phyloP scores from a whole-genome alignment of 495 filamentous ascomycete species.

The Talaromyces nanjingensis region DNA sequence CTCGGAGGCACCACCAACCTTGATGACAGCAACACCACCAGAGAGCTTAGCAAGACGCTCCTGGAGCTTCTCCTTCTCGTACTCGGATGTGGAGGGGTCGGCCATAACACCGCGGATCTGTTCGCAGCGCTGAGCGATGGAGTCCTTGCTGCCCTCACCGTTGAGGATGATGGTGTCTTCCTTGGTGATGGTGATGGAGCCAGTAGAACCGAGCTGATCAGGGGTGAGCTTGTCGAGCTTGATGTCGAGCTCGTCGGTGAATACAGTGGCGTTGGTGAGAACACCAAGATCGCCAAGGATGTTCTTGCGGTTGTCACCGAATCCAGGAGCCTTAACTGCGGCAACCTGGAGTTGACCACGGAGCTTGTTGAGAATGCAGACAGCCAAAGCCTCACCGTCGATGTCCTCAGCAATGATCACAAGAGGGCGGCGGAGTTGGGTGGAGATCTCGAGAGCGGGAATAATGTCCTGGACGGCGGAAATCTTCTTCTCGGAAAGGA shows the following conservation, averaged over 20 bases:
- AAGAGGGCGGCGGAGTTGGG: conserved; percentile 87
- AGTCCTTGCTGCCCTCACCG: conserved; percentile 92
- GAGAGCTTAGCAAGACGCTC: conserved; percentile 99
- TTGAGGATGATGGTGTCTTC: conserved; percentile 99
- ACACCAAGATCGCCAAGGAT: conserved; percentile 94
- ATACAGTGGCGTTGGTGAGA: conserved; percentile 94
- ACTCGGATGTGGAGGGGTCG: conserved; percentile 90
- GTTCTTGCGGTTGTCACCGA: conserved; percentile 99
- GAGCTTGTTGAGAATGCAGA: conserved; percentile 99
- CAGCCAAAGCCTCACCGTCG: conserved; percentile 94
- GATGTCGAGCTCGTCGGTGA: conserved; percentile 95
- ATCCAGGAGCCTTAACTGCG: conserved; percentile 97
- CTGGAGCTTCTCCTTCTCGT: conserved; percentile 99
- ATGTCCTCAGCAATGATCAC: conserved; percentile 99
- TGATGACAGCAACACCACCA: conserved; percentile 98
- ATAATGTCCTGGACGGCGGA: conserved; percentile 97
- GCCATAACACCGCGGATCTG: conserved; percentile 97
- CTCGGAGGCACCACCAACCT: conserved; percentile 94
- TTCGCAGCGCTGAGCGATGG: conserved; percentile 90
- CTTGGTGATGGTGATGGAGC: conserved; percentile 99
- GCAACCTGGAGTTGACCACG: conserved; percentile 98
- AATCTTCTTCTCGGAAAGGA: conserved; percentile 99
- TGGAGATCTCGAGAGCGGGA: conserved; percentile 93
- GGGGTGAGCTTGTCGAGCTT: conserved; percentile 96
- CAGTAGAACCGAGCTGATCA: conserved; percentile 94